Percentiles rank a stretch among this genome's conserved stretches.
phyloP scores from a whole-genome alignment of 2,329 filamentous ascomycete species.

The Colletotrichum shisoi region DNA sequence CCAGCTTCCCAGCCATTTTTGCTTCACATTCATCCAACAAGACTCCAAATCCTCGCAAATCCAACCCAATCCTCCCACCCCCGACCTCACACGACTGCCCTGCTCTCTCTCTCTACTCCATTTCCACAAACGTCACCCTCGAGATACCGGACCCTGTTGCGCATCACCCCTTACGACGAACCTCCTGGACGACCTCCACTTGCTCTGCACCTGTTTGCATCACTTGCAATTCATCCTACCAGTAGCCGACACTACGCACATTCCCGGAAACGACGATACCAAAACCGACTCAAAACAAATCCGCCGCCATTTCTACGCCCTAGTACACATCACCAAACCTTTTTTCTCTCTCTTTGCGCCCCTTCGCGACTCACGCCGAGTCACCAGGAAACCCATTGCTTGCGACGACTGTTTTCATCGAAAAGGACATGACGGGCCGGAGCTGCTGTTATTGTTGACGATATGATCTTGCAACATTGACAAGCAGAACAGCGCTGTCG shows the following conservation, averaged over 20 bases:
- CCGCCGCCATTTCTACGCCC: slow-evolving; percentile 32
- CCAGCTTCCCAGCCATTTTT: slow-evolving; percentile 40
- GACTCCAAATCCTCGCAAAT: slow-evolving; percentile 28
- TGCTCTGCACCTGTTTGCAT: slow-evolving; percentile 37
- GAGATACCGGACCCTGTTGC: slow-evolving; percentile 35
- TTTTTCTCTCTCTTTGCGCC: slow-evolving; percentile 4
- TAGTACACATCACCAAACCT: slow-evolving; percentile 22
- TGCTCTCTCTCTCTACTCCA: slow-evolving; percentile 30
- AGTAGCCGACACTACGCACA: slow-evolving; percentile 37
- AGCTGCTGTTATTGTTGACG: slow-evolving; percentile 39
- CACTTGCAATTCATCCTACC: slow-evolving; percentile 35
- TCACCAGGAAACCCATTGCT: slow-evolving; percentile 12
- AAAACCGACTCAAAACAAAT: slow-evolving; percentile 34
- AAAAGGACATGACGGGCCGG: slow-evolving; percentile 40
- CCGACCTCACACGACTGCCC: slow-evolving; percentile 37
- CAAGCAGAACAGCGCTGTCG: slow-evolving; percentile 37
- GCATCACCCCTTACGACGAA: slow-evolving; percentile 28
- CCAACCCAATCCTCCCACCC: slow-evolving; percentile 23
- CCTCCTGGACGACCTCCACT: slow-evolving; percentile 35
- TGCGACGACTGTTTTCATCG: slow-evolving; percentile 11
- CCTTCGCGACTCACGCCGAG: slow-evolving; percentile 14
- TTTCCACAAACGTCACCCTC: slow-evolving; percentile 30
- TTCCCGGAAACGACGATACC: slow-evolving; percentile 38
- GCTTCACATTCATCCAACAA: slow-evolving; percentile 36
- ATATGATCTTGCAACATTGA: slow-evolving; percentile 42